phyloP scores from a whole-genome alignment of 2,329 filamentous ascomycete species.

The Fusarium paranaense region DNA sequence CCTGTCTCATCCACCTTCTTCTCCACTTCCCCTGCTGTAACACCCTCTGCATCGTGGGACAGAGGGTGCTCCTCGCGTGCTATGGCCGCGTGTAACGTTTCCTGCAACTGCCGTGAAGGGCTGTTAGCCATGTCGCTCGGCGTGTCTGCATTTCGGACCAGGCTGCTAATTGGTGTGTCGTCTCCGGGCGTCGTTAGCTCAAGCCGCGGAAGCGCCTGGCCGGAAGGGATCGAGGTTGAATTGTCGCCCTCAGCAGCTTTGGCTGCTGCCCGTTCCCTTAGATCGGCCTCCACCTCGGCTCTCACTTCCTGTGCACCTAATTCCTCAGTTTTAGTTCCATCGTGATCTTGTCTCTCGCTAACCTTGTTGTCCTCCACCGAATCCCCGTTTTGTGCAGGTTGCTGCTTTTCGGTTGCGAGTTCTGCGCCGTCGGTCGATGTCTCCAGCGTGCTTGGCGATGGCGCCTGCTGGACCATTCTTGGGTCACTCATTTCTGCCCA shows the following conservation, averaged over 20 bases:
- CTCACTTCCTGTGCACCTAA: constrained; percentile 48
- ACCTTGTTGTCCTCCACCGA: constrained; percentile 40
- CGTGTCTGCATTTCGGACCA: constrained; percentile 37
- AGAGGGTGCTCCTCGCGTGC: constrained; percentile 1
- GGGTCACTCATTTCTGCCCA: constrained; percentile 76
- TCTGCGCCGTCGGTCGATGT: constrained; percentile 39
- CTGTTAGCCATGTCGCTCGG: constrained; percentile 31
- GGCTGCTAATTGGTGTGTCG: constrained; percentile 37
- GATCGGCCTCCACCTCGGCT: constrained; percentile 38
- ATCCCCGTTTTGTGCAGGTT: constrained; percentile 18
- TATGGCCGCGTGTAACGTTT: constrained; percentile 22
- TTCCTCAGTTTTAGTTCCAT: constrained; percentile 40
- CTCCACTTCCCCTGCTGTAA: not conserved
- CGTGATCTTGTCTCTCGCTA: constrained; percentile 37
- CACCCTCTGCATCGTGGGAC: not conserved
- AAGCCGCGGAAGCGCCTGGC: constrained; percentile 40
- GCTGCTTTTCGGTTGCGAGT: constrained; percentile 36
- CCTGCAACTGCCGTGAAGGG: constrained; percentile 34
- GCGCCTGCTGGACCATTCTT: constrained; percentile 66
- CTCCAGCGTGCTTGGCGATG: constrained; percentile 42
- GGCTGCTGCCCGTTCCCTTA: constrained; percentile 26
- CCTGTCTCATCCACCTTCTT: not conserved
- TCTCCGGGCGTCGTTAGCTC: constrained; percentile 35
- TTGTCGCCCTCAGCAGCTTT: constrained; percentile 29
- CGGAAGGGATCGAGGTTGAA: constrained; percentile 46